Evolutionary conservation across 176 grass and related monocot species (phyloP).

Genomic region (Oropetium thomaeum): DNA sequence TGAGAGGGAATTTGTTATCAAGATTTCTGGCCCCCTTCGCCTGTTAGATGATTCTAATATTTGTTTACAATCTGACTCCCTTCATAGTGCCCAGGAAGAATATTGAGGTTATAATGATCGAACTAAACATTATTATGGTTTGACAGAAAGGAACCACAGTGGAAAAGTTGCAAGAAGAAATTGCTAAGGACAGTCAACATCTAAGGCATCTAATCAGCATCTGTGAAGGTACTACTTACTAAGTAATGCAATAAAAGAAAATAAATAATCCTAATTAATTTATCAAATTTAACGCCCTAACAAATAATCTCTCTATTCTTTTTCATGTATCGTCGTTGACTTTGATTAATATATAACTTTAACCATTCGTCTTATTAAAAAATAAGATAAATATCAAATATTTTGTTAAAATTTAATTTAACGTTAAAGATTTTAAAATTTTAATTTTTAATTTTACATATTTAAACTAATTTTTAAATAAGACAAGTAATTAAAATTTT

Average conservation of each 20-base stretch:
- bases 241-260: slow-evolving; percentile 7
- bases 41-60: slow-evolving; percentile 98
- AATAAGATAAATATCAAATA: too few species aligned
- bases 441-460: too few species aligned
- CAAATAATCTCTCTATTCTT: too few species aligned
- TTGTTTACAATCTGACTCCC: slow-evolving; percentile 9
- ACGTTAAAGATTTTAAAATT: too few species aligned
- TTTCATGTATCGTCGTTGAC: too few species aligned
- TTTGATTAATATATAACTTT: too few species aligned
- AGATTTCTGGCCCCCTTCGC: slow-evolving; percentile 78
- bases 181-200: slow-evolving; percentile 69
- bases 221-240: slow-evolving; percentile 85
- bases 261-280: slow-evolving; percentile 15
- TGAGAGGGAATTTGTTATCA: too few species aligned
- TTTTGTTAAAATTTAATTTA: too few species aligned
- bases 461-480: too few species aligned
- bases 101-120: slow-evolving; percentile 11
- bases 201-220: slow-evolving; percentile 82
- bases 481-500: too few species aligned
- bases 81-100: background rate
- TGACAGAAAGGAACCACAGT: slow-evolving; percentile 90
- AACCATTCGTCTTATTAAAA: too few species aligned
- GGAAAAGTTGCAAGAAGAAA: slow-evolving; percentile 91
- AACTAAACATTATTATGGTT: slow-evolving; percentile 21
- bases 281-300: background rate